These are phyloP conservation scores for Acephala macrosclerotiorum DNA, from an alignment of 2,329 filamentous ascomycete genomes.

Conservation along the genomic window DNA sequence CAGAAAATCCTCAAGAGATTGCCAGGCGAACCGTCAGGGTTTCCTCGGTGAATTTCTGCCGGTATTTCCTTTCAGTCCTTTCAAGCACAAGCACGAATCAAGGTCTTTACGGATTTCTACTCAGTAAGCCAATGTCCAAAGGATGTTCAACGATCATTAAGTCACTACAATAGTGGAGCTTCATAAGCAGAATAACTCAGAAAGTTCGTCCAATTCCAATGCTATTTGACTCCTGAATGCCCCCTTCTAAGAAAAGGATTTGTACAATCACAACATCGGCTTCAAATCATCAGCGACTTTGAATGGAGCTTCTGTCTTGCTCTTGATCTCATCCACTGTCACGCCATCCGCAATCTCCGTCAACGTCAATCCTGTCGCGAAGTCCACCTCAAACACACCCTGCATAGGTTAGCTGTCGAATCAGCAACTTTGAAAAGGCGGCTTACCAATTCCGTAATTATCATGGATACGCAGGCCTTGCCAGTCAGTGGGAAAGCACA, in stretches of 20 bases:
- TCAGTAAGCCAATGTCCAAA: too few relatives aligned
- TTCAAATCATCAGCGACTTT: constrained; percentile 81
- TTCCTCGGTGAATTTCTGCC: too few relatives aligned
- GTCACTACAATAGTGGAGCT: too few relatives aligned
- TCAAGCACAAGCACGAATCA: too few relatives aligned
- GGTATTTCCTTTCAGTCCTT: too few relatives aligned
- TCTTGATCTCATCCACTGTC: constrained; percentile 85
- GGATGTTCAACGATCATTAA: too few relatives aligned
- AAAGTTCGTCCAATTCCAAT: constrained; percentile 14
- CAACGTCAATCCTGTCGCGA: constrained; percentile 79
- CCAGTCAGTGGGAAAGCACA: constrained; percentile 95
- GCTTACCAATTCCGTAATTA: constrained; percentile 84
- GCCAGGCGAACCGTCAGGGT: too few relatives aligned
- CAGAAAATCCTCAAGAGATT: too few relatives aligned
- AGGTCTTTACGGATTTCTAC: too few relatives aligned
- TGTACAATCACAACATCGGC: constrained; percentile 63
- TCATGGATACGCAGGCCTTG: constrained; percentile 83
- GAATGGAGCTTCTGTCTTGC: constrained; percentile 89
- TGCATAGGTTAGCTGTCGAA: constrained; percentile 18
- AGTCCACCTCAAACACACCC: constrained; percentile 80
- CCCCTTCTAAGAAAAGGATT: constrained; percentile 9
- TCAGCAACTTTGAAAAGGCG: not conserved
- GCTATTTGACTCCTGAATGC: constrained; percentile 24
- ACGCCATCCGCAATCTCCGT: constrained; percentile 89
- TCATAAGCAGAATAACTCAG: too few relatives aligned